phyloP scores from a whole-genome alignment of 1,284 basidiomycete genomes.

The Athelia sp. region DNA sequence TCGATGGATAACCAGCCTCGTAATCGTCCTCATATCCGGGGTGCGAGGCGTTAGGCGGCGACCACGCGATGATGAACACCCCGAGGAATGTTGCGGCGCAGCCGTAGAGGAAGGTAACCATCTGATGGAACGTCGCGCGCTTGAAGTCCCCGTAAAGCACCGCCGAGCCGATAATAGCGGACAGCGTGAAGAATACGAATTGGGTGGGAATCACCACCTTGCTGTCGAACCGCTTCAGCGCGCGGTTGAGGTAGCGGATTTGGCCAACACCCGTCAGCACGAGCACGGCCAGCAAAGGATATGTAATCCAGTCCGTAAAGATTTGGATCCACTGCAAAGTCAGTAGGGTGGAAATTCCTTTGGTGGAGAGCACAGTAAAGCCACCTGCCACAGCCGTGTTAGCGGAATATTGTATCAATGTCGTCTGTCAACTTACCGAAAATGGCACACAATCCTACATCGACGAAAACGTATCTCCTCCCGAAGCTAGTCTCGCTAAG shows the following conservation, averaged over 20 bases:
- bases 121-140: slow-evolving; percentile 72
- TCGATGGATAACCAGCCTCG: slow-evolving; percentile 22
- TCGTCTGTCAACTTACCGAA: slow-evolving; percentile 71
- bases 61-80: slow-evolving; percentile 79
- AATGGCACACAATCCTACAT: slow-evolving; percentile 84
- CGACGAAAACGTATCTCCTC: slow-evolving; percentile 72
- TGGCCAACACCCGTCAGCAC: slow-evolving; percentile 82
- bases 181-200: slow-evolving; percentile 87
- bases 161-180: slow-evolving; percentile 88
- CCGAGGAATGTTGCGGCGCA: slow-evolving; percentile 81
- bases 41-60: slow-evolving; percentile 22
- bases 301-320: slow-evolving; percentile 75
- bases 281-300: slow-evolving; percentile 68
- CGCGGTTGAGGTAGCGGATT: slow-evolving; percentile 88
- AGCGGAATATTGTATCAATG: too few species aligned
- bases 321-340: slow-evolving; percentile 72
- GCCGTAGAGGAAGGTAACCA: slow-evolving; percentile 84
- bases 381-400: too few species aligned
- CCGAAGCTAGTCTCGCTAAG: slow-evolving; percentile 61
- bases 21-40: slow-evolving; percentile 19
- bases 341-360: slow-evolving; percentile 85
- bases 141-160: slow-evolving; percentile 94
- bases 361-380: slow-evolving; percentile 93
- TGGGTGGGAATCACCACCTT: slow-evolving; percentile 93
- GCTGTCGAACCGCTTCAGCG: slow-evolving; percentile 84